Conservation (phyloP, 306 rosid species). For the Acacia confusa region DNA sequence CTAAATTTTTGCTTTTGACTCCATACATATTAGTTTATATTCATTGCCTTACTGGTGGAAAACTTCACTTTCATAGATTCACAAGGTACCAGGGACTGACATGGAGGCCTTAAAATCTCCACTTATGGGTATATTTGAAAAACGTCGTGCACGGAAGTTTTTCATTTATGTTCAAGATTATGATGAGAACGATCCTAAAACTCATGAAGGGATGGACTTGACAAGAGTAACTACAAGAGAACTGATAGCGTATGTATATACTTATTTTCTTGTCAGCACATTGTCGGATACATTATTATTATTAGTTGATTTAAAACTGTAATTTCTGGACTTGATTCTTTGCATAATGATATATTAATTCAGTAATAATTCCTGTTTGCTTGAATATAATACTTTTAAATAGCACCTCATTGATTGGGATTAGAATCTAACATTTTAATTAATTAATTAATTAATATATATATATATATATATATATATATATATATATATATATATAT, state of each 20-base stretch:
- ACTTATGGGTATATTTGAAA: conserved; percentile 95
- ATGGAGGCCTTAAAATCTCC: conserved; percentile 96
- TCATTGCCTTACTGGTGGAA: conserved; percentile 22
- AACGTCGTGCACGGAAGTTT: conserved; percentile 94
- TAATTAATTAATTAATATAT: no score
- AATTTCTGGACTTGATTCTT: conserved; percentile 7
- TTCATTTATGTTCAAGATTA: conserved; percentile 88
- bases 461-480: no score
- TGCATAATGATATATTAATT: conserved; percentile 4
- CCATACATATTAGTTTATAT: background rate
- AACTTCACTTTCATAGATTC: conserved; percentile 53
- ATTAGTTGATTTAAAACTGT: background rate
- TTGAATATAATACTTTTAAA: background rate
- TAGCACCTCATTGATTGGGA: background rate
- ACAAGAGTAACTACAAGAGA: conserved; percentile 82
- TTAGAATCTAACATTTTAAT: background rate
- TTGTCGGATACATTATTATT: background rate
- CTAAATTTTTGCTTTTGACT: background rate
- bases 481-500: no score
- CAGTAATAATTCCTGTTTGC: conserved; percentile 5
- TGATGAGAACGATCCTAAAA: conserved; percentile 74
- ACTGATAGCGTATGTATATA: conserved; percentile 67
- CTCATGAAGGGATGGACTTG: conserved; percentile 90
- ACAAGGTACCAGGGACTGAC: conserved; percentile 91
- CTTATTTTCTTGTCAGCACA: conserved; percentile 11